phyloP scores from a whole-genome alignment of 495 filamentous ascomycete genomes.

The Aspergillus funiculosus region DNA sequence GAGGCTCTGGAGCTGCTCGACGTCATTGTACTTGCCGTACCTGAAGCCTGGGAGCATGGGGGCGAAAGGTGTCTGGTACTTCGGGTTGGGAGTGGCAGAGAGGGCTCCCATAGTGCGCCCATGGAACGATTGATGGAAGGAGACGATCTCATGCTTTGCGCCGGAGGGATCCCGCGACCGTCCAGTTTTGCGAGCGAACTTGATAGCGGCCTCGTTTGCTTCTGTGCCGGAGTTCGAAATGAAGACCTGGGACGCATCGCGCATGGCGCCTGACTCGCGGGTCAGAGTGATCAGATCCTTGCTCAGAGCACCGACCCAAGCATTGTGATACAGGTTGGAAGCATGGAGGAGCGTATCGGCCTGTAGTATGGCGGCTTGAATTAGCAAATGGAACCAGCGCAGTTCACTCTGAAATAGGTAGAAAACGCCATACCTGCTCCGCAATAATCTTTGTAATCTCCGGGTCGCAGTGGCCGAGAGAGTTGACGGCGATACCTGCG shows the following conservation, averaged over 20 bases:
- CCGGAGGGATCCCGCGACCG: conserved; percentile 64
- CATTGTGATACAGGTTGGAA: conserved; percentile 94
- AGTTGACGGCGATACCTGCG: conserved; percentile 91
- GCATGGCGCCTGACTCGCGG: conserved; percentile 67
- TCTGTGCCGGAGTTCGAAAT: conserved; percentile 92
- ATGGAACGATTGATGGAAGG: conserved; percentile 88
- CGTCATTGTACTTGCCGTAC: conserved; percentile 81
- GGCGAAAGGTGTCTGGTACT: conserved; percentile 91
- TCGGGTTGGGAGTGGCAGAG: conserved; percentile 94
- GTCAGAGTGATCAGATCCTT: conserved; percentile 79
- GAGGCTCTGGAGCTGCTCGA: conserved; percentile 58
- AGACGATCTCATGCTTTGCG: conserved; percentile 75
- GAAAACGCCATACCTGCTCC: conserved; percentile 56
- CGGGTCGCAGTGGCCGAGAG: conserved; percentile 80
- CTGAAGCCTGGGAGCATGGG: conserved; percentile 93
- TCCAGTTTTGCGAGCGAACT: conserved; percentile 89
- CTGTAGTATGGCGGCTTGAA: conserved; percentile 28
- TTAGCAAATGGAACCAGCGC: too few relatives aligned
- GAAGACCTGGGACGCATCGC: conserved; percentile 74
- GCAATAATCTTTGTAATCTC: conserved; percentile 61
- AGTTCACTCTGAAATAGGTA: background rate
- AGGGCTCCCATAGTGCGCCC: conserved; percentile 91
- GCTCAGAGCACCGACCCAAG: conserved; percentile 83
- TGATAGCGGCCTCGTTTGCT: conserved; percentile 96
- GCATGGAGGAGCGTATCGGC: conserved; percentile 76